These are phyloP conservation scores for Globisporangium megalacanthum DNA, from an alignment of 352 stramenopile genomes.

Conservation along the genomic window DNA sequence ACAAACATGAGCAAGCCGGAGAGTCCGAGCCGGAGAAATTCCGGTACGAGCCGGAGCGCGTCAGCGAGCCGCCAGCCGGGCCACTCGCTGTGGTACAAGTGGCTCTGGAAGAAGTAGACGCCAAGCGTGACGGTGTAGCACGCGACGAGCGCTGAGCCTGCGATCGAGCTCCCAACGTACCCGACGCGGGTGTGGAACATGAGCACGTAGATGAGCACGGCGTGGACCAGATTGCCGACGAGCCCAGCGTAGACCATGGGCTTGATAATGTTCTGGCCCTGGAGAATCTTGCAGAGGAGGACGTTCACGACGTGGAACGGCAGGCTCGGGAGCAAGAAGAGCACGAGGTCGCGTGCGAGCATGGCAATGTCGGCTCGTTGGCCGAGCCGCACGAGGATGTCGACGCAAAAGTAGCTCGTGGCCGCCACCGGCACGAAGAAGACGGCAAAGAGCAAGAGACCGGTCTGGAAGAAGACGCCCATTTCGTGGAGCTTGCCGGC, in stretches of 20 bases:
- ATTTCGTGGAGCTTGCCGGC: slow-evolving; percentile 84
- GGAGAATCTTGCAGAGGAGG: slow-evolving; percentile 77
- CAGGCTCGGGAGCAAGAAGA: slow-evolving; percentile 69
- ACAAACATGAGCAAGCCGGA: slow-evolving; percentile 82
- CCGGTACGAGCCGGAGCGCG: slow-evolving; percentile 51
- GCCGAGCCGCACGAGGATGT: slow-evolving; percentile 66
- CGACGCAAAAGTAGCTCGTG: slow-evolving; percentile 71
- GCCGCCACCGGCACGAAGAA: slow-evolving; percentile 56
- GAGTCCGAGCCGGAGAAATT: slow-evolving; percentile 76
- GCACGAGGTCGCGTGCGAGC: slow-evolving; percentile 58
- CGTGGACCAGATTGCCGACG: slow-evolving; percentile 75
- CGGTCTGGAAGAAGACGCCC: slow-evolving; percentile 85
- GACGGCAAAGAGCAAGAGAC: slow-evolving; percentile 57
- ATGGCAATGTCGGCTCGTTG: slow-evolving; percentile 63
- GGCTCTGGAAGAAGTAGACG: slow-evolving; percentile 59
- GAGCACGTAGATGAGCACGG: slow-evolving; percentile 76
- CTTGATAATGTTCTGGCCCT: slow-evolving; percentile 81
- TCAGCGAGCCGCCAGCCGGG: slow-evolving; percentile 65
- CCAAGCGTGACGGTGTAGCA: slow-evolving; percentile 63
- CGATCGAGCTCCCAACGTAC: slow-evolving; percentile 75
- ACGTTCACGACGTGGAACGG: slow-evolving; percentile 80
- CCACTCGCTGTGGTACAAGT: slow-evolving; percentile 68
- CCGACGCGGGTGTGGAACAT: slow-evolving; percentile 77
- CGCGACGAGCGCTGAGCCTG: slow-evolving; percentile 41
- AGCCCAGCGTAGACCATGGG: slow-evolving; percentile 80